phyloP scores from a whole-genome alignment of 1,284 basidiomycete species.

The Sporisorium sorghi region DNA sequence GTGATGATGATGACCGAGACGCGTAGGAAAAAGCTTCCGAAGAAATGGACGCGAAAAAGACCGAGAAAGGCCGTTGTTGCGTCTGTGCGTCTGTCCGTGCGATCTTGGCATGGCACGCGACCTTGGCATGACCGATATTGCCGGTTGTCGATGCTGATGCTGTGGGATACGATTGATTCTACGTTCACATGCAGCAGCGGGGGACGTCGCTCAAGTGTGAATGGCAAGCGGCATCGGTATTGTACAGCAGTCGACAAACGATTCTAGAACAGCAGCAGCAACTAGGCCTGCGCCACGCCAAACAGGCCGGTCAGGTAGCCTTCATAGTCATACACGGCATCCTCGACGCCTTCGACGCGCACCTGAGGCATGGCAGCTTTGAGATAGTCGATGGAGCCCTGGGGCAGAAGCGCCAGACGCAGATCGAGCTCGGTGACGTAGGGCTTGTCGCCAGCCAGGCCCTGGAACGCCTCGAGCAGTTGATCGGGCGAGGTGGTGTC shows the following conservation, averaged over 20 bases:
- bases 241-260: slow-evolving; percentile 14
- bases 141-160: too few species aligned
- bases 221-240: slow-evolving; percentile 4
- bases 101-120: too few species aligned
- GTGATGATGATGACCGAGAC: too few species aligned
- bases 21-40: slow-evolving; percentile 4
- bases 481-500: slow-evolving; percentile 94
- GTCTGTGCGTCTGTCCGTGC: too few species aligned
- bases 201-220: too few species aligned
- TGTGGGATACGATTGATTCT: too few species aligned
- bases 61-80: slow-evolving; percentile 2
- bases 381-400: slow-evolving; percentile 83
- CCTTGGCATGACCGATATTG: not conserved
- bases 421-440: slow-evolving; percentile 95
- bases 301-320: slow-evolving; percentile 54
- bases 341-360: slow-evolving; percentile 54
- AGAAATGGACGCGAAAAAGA: not conserved
- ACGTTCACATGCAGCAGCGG: too few species aligned
- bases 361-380: slow-evolving; percentile 60
- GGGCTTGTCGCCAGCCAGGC: slow-evolving; percentile 90
- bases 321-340: slow-evolving; percentile 61
- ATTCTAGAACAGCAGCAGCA: not conserved
- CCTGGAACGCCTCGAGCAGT: slow-evolving; percentile 90
- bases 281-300: slow-evolving; percentile 40
- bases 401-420: slow-evolving; percentile 84